Conservation (phyloP, 257 asterid species). For the Apocynum venetum region DNA sequence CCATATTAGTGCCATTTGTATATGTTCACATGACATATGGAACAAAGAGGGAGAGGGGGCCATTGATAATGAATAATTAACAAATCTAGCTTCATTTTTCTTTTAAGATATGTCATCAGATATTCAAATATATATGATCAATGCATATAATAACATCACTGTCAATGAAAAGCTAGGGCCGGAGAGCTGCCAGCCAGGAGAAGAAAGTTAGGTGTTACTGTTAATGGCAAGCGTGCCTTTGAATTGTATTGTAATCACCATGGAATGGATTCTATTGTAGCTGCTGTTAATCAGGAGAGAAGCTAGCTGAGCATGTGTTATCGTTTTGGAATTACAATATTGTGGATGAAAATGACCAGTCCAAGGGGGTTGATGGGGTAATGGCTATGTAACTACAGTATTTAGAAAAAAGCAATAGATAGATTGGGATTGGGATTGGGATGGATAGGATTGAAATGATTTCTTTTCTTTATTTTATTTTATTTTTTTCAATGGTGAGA, state of each 20-base stretch:
- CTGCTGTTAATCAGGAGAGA: neutral
- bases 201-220: neutral
- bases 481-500: neutral
- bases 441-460: constrained; percentile 9
- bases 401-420: neutral
- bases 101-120: neutral
- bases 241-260: neutral
- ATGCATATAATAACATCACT: neutral
- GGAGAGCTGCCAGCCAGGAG: neutral
- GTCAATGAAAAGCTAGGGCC: neutral
- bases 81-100: neutral
- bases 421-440: neutral
- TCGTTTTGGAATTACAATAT: neutral
- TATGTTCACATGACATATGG: constrained; percentile 11
- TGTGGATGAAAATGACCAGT: neutral
- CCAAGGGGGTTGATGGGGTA: neutral
- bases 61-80: neutral
- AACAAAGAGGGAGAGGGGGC: constrained; percentile 9
- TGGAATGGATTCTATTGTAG: neutral
- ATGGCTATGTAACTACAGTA: constrained; percentile 8
- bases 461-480: no score
- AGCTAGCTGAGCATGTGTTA: neutral
- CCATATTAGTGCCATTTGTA: neutral
- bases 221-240: neutral
- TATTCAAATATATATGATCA: neutral